Base-by-base conservation (phyloP, 805 yeast genomes). In the Pichia manshurica region DNA sequence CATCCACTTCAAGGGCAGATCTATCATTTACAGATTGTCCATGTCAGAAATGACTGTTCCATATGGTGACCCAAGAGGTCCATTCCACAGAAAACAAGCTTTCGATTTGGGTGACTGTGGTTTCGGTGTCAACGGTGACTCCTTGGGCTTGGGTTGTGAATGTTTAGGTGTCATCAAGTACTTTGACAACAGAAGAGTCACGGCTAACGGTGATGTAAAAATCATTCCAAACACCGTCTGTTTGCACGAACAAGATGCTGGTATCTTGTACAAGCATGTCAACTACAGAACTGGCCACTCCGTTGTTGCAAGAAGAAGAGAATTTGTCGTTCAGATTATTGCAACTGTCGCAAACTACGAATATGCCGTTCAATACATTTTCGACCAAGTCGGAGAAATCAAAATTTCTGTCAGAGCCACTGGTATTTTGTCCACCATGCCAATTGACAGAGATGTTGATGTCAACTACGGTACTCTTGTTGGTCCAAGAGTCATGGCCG, bases 21-120 rank as follows among this genome's bases (percentile, higher is more conserved):
- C 84, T 42, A 68, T 80, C 39, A 77, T 84, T 61, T 84, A 85
- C 74, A 75, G 93, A 69, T 65, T 84, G 41, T 75, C 89, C 2
- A 68, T 84, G 56, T 78, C 85, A 47, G 95, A 85, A 68, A 85
- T 86, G 95, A 84, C 91, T 36, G 95, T 86, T 53, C 93, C 93
- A 31, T 85, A 86, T 61, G 90, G 87, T 64, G 91, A 85, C 64
- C 88, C 90, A 60, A 75, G 91, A 67, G 81, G 81, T 40, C 93
- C 93, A 53, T 82, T 74, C 70, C 89, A 84, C 68, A 78, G 91
- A 75, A 85, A 86, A 70, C 90, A 84, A 71, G 93, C 93, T 31
- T 85, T 85, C 56, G 93, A 85, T 66, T 73, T 85, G 61, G 93
- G 93, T 64, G 93, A 86, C 66, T 78, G 84, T 70, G 93, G 95